Evolutionary conservation across 2,329 filamentous ascomycete species (phyloP).

Genomic region (Mycosphaerella sp.): DNA sequence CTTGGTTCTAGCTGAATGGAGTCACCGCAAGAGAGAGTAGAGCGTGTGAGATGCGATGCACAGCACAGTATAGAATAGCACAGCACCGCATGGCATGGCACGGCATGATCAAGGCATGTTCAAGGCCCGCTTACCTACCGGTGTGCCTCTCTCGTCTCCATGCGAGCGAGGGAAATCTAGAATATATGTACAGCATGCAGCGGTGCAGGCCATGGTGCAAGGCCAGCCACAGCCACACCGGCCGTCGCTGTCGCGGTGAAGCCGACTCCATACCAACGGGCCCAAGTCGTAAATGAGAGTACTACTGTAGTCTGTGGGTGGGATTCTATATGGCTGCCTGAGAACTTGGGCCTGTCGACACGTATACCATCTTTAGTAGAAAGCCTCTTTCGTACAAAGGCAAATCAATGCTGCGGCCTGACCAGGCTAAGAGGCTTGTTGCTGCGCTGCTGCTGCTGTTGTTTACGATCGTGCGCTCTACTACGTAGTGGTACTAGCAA

Average conservation of each 20-base stretch:
- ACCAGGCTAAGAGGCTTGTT: conserved; percentile 3
- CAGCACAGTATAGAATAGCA: too few relatives aligned
- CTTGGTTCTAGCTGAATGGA: background rate
- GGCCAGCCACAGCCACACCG: background rate
- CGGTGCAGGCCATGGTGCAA: background rate
- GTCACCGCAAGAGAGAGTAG: background rate
- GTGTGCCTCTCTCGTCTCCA: too few relatives aligned
- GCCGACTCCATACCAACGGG: too few relatives aligned
- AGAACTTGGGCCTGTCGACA: background rate
- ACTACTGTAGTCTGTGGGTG: too few relatives aligned
- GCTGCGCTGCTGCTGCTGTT: too few relatives aligned
- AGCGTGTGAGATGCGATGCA: background rate
- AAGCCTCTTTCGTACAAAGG: background rate
- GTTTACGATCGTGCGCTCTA: background rate
- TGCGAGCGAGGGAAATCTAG: too few relatives aligned
- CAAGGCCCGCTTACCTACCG: too few relatives aligned
- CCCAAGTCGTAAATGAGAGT: too few relatives aligned
- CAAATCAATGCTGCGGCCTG: conserved; percentile 11
- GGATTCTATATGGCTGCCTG: background rate
- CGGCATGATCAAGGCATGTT: too few relatives aligned
- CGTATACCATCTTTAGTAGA: background rate
- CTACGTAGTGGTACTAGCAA: conserved; percentile 2
- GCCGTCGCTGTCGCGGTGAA: background rate
- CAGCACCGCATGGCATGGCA: too few relatives aligned
- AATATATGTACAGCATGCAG: too few relatives aligned